A percentile compares a stretch with the other conserved stretches of the same genome.
Conservation (phyloP, 768 basidiomycete species). For the Boletus sp. region DNA sequence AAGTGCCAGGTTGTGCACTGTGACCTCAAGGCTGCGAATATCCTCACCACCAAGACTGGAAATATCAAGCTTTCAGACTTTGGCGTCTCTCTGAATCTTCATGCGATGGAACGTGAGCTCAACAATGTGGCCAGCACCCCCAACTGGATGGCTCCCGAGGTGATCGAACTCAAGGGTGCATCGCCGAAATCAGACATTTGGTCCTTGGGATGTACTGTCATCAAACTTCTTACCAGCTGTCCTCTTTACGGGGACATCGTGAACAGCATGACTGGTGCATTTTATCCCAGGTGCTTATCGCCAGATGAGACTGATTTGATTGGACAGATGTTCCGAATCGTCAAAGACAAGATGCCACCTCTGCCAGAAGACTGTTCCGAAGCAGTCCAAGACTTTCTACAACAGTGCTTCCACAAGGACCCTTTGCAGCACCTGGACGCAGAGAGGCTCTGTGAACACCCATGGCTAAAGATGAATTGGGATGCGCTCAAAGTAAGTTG, state of each 20-base stretch:
- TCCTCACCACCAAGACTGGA: slow-evolving; percentile 97
- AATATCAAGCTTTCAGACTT: slow-evolving; percentile 98
- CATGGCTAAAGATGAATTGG: slow-evolving; percentile 85
- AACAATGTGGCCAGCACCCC: too few species aligned
- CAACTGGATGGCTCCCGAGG: too few species aligned
- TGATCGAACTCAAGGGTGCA: too few species aligned
- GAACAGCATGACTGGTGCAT: slow-evolving; percentile 85
- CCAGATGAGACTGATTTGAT: slow-evolving; percentile 1
- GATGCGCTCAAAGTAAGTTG: slow-evolving; percentile 65
- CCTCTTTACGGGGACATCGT: slow-evolving; percentile 90
- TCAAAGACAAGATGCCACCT: slow-evolving; percentile 88
- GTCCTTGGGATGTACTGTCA: too few species aligned
- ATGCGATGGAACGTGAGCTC: too few species aligned
- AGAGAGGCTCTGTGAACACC: slow-evolving; percentile 82
- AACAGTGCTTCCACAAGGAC: slow-evolving; percentile 88
- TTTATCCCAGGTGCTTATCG: slow-evolving; percentile 1
- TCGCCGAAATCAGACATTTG: too few species aligned
- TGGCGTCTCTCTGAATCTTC: too few species aligned
- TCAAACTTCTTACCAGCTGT: slow-evolving; percentile 85
- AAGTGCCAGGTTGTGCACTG: slow-evolving; percentile 90
- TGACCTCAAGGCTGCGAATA: slow-evolving; percentile 97
- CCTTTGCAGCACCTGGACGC: slow-evolving; percentile 82
- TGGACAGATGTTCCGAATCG: slow-evolving; percentile 91
- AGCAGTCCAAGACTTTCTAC: slow-evolving; percentile 74
- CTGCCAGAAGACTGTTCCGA: slow-evolving; percentile 78